These are phyloP conservation scores for Artemisia argyi DNA, from an alignment of 129 eudicot species.

Conservation along the genomic window DNA sequence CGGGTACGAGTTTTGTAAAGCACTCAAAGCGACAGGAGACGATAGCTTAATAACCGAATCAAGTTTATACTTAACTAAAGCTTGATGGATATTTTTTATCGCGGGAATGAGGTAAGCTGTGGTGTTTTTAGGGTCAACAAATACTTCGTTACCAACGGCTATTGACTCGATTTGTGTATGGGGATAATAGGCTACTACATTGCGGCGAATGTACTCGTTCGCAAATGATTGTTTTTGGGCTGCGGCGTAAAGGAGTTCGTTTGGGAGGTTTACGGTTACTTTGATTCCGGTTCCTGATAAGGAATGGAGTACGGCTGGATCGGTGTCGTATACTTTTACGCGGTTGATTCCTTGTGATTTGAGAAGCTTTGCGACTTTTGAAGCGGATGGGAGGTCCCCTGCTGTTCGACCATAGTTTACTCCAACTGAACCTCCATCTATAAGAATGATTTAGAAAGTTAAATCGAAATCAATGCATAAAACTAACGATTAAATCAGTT, in stretches of 20 bases:
- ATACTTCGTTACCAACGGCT: slow-evolving; percentile 92
- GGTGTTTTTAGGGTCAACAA: slow-evolving; percentile 73
- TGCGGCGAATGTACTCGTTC: slow-evolving; percentile 52
- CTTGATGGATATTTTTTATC: slow-evolving; percentile 63
- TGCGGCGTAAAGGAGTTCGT: slow-evolving; percentile 70
- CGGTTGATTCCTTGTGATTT: slow-evolving; percentile 64
- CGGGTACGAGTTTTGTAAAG: slow-evolving; percentile 73
- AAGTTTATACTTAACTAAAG: slow-evolving; percentile 51
- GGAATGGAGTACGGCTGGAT: slow-evolving; percentile 80
- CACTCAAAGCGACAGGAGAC: slow-evolving; percentile 74
- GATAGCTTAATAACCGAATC: slow-evolving; percentile 60
- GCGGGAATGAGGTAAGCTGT: slow-evolving; percentile 70
- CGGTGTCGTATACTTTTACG: slow-evolving; percentile 84
- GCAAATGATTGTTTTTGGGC: slow-evolving; percentile 74
- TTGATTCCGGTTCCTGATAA: slow-evolving; percentile 61
- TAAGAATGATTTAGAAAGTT: slow-evolving; percentile 1
- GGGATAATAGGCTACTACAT: slow-evolving; percentile 70
- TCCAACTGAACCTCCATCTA: slow-evolving; percentile 81
- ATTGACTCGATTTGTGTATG: slow-evolving; percentile 74
- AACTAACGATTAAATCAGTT: slow-evolving; percentile 1
- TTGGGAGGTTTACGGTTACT: slow-evolving; percentile 79
- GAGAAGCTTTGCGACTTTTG: slow-evolving; percentile 59
- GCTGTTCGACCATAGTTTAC: slow-evolving; percentile 83
- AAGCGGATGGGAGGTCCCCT: slow-evolving; percentile 74
- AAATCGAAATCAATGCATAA: slow-evolving; percentile 6